These are phyloP conservation scores for Paraurostyla sp. DNA, from an alignment of 73 alveolate species.

Conservation along the genomic window DNA sequence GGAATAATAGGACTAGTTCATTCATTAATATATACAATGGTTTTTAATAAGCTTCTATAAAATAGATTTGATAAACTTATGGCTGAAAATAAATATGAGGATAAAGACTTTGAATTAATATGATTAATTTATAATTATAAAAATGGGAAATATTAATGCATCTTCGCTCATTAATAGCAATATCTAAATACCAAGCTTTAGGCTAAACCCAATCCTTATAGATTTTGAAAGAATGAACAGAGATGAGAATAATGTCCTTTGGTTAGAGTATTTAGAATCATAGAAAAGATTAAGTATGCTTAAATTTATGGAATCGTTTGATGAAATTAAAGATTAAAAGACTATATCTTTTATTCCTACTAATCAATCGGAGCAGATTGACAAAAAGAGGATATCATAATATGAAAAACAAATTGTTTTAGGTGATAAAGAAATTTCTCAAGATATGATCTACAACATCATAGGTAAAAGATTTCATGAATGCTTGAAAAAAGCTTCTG, in stretches of 20 bases:
- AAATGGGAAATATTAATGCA: constrained; percentile 20
- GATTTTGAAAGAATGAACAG: background rate
- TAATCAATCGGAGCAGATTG: background rate
- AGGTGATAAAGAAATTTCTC: constrained; percentile 11
- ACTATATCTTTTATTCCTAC: background rate
- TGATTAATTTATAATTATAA: background rate
- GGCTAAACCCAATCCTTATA: background rate
- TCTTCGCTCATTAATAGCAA: background rate
- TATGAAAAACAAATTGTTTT: background rate
- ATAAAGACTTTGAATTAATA: constrained; percentile 12
- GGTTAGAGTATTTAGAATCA: constrained; percentile 12
- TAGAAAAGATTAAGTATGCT: background rate
- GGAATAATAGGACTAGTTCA: constrained; percentile 33
- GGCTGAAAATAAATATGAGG: constrained; percentile 13
- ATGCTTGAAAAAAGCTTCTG: background rate
- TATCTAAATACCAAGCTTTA: background rate
- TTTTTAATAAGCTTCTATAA: background rate
- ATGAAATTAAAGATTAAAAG: background rate
- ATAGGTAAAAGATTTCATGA: constrained; percentile 46
- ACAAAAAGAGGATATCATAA: background rate
- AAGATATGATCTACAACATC: background rate
- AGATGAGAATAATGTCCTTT: constrained; percentile 27
- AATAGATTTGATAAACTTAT: background rate
- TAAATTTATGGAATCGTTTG: background rate
- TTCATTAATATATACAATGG: background rate